Evolutionary conservation across 495 filamentous ascomycete species (phyloP), one percentile per base, ranked within the genome.

Genomic region (Penicillium pulvis): DNA sequence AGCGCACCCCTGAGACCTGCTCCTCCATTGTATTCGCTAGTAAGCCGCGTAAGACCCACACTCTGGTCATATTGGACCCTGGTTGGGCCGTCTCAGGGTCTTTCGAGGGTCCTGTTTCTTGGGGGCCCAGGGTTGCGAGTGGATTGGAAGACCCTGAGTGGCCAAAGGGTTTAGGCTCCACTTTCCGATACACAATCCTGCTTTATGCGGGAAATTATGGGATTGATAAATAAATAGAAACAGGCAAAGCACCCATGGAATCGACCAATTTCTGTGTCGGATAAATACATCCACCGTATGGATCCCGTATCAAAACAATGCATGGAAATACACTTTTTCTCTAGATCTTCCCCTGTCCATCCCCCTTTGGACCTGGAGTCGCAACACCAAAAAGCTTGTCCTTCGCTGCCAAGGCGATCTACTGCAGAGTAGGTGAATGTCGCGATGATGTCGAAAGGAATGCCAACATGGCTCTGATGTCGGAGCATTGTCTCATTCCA

Each of bases 1-100:
- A 30, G 46, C 46, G 46, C 14, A 3, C 9, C 19, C 46, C 55
- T 57, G 55, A 57, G 55, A 57, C n/a, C 10, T 23, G 20, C 20
- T 39, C 31, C 44, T 56, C 54, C 54, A 49, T 44, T 17, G 46
- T 57, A 51, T 51, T 57, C 46, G 46, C 55, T 51, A 57, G 55
- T 57, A 51, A 30, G 16, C 28, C 53, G 30, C 44, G 17, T 9
- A 3, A 49, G 46, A 24, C 46, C 46, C 46, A 49, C 26, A 3
- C 8, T 6, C 17, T 11, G 8, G 14, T 17, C 16, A 30, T 17
- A 30, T 49, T 8, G 46, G 26, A 49, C 46, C 26, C 46, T 49
- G 46, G 30, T n/a, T 49, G 46, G 46, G 26, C 26, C 45, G 23
- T 26, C 5, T 30, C 46, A 49, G 46, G 46, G 46, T 49, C 46